These are phyloP conservation scores for Yamadazyma conglobata DNA, from an alignment of 1,139 yeast species.

Conservation along the genomic window DNA sequence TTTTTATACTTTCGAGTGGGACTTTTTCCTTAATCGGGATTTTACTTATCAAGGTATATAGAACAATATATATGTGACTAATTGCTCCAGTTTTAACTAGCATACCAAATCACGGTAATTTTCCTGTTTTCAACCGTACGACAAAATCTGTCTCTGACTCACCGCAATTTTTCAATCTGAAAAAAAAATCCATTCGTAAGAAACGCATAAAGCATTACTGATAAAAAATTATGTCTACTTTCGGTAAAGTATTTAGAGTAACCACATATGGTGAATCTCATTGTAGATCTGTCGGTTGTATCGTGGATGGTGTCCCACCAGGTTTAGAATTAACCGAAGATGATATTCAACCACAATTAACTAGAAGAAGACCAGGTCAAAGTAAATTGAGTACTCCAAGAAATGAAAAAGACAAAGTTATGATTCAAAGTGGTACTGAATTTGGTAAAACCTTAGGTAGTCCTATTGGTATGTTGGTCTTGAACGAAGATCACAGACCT, in stretches of 20 bases:
- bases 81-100: too few relatives aligned
- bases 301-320: slow-evolving; percentile 97
- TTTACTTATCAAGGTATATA: too few relatives aligned
- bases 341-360: slow-evolving; percentile 92
- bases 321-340: slow-evolving; percentile 79
- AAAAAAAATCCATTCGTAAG: too few relatives aligned
- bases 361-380: slow-evolving; percentile 98
- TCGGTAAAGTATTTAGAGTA: slow-evolving; percentile 53
- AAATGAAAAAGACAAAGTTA: slow-evolving; percentile 89
- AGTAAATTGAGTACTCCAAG: slow-evolving; percentile 89
- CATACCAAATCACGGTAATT: too few relatives aligned
- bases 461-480: slow-evolving; percentile 90
- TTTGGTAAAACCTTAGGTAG: slow-evolving; percentile 88
- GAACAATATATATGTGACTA: too few relatives aligned
- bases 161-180: slow-evolving; percentile 2
- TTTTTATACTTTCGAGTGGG: too few relatives aligned
- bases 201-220: too few relatives aligned
- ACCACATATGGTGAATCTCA: slow-evolving; percentile 98
- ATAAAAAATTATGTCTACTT: slow-evolving; percentile 39
- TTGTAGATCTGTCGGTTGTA: slow-evolving; percentile 97
- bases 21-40: too few relatives aligned
- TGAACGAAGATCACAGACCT: slow-evolving; percentile 95
- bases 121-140: too few relatives aligned
- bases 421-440: slow-evolving; percentile 94
- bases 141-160: slow-evolving; percentile 5